phyloP scores from a whole-genome alignment of 148 eudicot species.

The Nepenthes gracilis region DNA sequence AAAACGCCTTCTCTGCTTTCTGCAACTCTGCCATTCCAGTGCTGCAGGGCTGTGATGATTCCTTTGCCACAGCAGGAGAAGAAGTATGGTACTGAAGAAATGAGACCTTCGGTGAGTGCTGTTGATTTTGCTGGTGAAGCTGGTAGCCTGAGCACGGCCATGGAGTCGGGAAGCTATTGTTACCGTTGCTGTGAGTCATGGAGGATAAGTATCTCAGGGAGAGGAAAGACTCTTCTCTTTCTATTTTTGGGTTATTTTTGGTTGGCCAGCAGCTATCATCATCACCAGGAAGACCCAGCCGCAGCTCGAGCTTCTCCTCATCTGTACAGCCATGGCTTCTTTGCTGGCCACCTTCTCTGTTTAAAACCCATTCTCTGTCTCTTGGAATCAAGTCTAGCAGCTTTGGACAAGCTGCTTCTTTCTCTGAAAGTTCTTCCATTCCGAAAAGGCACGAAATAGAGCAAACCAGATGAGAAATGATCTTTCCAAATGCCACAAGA shows the following conservation, averaged over 20 bases:
- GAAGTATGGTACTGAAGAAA: conserved; percentile 15
- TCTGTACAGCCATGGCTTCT: conserved; percentile 23
- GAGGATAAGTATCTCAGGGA: conserved; percentile 21
- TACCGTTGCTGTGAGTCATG: neutral
- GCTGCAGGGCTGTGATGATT: conserved; percentile 46
- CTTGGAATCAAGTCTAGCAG: conserved; percentile 51
- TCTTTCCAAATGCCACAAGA: neutral
- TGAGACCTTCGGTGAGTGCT: conserved; percentile 7
- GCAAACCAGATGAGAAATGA: neutral
- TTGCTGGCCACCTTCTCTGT: conserved; percentile 11
- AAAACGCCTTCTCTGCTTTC: conserved; percentile 42
- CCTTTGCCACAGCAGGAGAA: conserved; percentile 17
- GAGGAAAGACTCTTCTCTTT: conserved; percentile 20
- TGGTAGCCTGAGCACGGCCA: too few species aligned
- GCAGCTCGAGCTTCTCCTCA: conserved; percentile 57
- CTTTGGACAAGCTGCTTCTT: conserved; percentile 18
- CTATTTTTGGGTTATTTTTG: conserved; percentile 5
- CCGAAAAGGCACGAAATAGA: neutral
- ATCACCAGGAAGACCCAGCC: conserved; percentile 69
- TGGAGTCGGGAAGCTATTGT: too few species aligned
- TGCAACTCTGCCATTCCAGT: conserved; percentile 22
- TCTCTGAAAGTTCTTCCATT: too few species aligned
- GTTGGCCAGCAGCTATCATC: conserved; percentile 9
- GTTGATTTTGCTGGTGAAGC: conserved; percentile 5
- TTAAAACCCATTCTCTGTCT: conserved; percentile 17